Evolutionary conservation across 108 stramenopile species (phyloP), one percentile per base, ranked within the genome.

Genomic region (Epithemia pelagica): DNA sequence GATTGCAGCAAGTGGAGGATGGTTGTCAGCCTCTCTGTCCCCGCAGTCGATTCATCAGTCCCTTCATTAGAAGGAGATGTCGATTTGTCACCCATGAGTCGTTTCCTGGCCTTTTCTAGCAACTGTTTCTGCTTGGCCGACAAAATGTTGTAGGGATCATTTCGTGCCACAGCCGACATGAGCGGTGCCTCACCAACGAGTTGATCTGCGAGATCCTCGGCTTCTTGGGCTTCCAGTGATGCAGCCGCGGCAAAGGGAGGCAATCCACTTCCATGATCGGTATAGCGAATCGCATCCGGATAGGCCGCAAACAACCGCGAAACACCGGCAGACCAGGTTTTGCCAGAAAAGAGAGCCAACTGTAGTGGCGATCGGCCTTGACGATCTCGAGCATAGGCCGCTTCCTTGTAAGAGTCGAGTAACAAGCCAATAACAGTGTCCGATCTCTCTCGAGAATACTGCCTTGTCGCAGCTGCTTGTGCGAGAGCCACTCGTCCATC

Each of bases 141-240:
- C 65, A 66, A 24, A 37, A 66, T 28, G 30, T 56, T 56, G 54
- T 29, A 66, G 1, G 65, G 65, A 66, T 66, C 65, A 1, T 63
- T 63, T 21, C 32, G 1, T 3, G 24, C 37, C 32, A 51, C 56
- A n/a, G 56, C 56, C 10, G 37, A 46, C 5, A 46, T 46, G 15
- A 15, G 15, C 5, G 37, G 37, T 46, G 59, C 59, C 28, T 30
- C 59, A 25, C 27, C 26, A 28, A 30, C 59, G 28, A 60, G 26
- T 10, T 28, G 18, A 1, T 28, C 2, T 10, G 27, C 1, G 2
- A 51, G 10, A 63, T 32, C 62, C 32, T 24, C 8, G 33, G 21
- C 30, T 30, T 28, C 28, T 28, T 28, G 61, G 7, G 30, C 61
- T 8, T 21, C 30, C 2, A 30, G 61, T 10, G 28, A 30, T 27